Percentiles rank a stretch among this genome's conserved stretches.
Conservation (phyloP, 148 eudicot species). For the Vaccinium vitisidaea region DNA sequence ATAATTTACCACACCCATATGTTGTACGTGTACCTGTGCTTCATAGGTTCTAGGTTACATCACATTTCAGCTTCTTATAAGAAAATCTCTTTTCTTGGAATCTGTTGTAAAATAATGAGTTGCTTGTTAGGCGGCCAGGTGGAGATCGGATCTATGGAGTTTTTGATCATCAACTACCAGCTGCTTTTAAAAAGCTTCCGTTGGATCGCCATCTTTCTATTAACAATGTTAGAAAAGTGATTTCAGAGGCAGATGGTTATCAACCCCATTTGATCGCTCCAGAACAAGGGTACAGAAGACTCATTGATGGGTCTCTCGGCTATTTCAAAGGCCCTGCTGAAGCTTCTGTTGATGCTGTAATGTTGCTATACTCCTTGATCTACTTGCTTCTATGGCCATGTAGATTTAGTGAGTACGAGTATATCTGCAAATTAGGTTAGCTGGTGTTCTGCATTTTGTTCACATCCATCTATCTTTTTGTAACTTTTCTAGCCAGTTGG, state of each 20-base stretch:
- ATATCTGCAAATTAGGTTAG: neutral
- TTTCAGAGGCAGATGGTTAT: conserved; percentile 98
- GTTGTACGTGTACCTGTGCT: neutral
- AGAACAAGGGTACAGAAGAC: conserved; percentile 95
- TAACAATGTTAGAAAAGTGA: conserved; percentile 89
- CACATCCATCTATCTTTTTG: neutral
- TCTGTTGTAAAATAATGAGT: conserved; percentile 5
- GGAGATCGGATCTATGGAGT: conserved; percentile 95
- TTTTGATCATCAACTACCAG: conserved; percentile 96
- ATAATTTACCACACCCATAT: neutral
- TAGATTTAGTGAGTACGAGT: neutral
- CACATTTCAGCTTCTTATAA: neutral
- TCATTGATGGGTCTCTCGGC: conserved; percentile 97
- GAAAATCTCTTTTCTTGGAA: neutral
- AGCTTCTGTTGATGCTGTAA: conserved; percentile 98
- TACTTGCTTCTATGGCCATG: neutral
- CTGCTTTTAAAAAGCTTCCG: conserved; percentile 97
- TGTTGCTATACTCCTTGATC: conserved; percentile 6
- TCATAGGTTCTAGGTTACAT: neutral
- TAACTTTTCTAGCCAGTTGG: neutral
- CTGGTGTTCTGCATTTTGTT: neutral
- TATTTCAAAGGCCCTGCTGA: conserved; percentile 99
- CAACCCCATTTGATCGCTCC: conserved; percentile 99
- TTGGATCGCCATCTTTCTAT: conserved; percentile 95
- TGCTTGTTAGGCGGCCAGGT: conserved; percentile 78